Conservation (phyloP, 192 early-diverging fungal genomes). For the Chytriomyces sp. region DNA sequence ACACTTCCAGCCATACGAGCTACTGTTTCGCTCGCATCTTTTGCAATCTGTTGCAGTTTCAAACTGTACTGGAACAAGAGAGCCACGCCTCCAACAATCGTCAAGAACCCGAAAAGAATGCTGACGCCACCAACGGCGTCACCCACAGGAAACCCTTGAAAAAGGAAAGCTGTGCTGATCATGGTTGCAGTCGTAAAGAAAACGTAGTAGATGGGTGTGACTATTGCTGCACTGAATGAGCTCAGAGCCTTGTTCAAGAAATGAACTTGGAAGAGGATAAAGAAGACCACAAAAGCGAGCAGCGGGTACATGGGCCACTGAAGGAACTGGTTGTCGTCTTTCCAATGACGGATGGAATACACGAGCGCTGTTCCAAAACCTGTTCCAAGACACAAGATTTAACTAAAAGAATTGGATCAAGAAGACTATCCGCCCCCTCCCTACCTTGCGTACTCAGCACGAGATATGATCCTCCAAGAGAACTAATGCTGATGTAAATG, state of each 20-base stretch:
- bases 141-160: slow-evolving; percentile 66
- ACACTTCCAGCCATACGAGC: slow-evolving; percentile 5
- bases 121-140: slow-evolving; percentile 39
- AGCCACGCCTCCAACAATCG: slow-evolving; percentile 64
- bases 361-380: slow-evolving; percentile 65
- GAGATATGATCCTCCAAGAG: slow-evolving; percentile 62
- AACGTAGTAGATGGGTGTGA: slow-evolving; percentile 75
- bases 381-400: slow-evolving; percentile 13
- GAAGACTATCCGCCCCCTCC: not conserved
- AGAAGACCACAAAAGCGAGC: slow-evolving; percentile 57
- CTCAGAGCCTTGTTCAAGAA: slow-evolving; percentile 72
- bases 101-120: slow-evolving; percentile 64
- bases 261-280: slow-evolving; percentile 62
- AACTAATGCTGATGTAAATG: slow-evolving; percentile 51
- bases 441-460: slow-evolving; percentile 59
- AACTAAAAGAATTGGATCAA: too few species aligned
- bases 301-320: slow-evolving; percentile 56
- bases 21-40: slow-evolving; percentile 2
- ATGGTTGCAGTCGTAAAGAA: slow-evolving; percentile 68
- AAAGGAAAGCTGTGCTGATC: slow-evolving; percentile 63
- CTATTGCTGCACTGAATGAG: slow-evolving; percentile 68
- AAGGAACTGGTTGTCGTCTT: slow-evolving; percentile 62
- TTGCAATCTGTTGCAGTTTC: slow-evolving; percentile 55
- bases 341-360: slow-evolving; percentile 47
- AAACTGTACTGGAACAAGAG: slow-evolving; percentile 57